Evolutionary conservation across 345 rosid species (phyloP).

Genomic region (Acer saccharum): DNA sequence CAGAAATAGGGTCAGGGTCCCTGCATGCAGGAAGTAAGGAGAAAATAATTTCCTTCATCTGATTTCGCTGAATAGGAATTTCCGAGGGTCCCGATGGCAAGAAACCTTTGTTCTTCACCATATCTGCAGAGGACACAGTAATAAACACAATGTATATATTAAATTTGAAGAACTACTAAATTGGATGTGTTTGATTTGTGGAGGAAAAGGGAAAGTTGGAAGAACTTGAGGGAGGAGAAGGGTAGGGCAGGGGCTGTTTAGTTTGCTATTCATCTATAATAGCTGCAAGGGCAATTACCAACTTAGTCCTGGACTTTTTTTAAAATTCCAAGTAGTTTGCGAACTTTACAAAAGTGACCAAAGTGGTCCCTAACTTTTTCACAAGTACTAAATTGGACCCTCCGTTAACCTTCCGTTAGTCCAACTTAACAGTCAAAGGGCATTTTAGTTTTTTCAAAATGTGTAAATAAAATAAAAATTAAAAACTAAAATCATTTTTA

Average conservation of each 20-base stretch:
- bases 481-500: too few relatives aligned
- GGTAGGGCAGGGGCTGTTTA: not conserved
- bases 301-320: too few relatives aligned
- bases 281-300: not conserved
- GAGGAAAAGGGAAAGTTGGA: not conserved
- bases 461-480: too few relatives aligned
- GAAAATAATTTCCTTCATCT: conserved; percentile 48
- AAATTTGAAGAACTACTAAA: conserved; percentile 2
- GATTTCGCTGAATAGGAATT: conserved; percentile 53
- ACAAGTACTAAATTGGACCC: too few relatives aligned
- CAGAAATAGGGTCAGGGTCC: conserved; percentile 43
- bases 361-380: too few relatives aligned
- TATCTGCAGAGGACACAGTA: conserved; percentile 38
- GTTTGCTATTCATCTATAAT: not conserved
- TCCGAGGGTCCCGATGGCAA: conserved; percentile 62
- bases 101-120: conserved; percentile 72
- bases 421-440: too few relatives aligned
- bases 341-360: too few relatives aligned
- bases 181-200: not conserved
- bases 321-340: too few relatives aligned
- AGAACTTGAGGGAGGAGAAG: not conserved
- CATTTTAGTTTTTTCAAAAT: too few relatives aligned
- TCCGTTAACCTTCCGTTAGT: too few relatives aligned
- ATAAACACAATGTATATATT: not conserved
- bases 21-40: conserved; percentile 55